Conservation (phyloP, 768 basidiomycete genomes). For the Leccinum olivaceopallidum region DNA sequence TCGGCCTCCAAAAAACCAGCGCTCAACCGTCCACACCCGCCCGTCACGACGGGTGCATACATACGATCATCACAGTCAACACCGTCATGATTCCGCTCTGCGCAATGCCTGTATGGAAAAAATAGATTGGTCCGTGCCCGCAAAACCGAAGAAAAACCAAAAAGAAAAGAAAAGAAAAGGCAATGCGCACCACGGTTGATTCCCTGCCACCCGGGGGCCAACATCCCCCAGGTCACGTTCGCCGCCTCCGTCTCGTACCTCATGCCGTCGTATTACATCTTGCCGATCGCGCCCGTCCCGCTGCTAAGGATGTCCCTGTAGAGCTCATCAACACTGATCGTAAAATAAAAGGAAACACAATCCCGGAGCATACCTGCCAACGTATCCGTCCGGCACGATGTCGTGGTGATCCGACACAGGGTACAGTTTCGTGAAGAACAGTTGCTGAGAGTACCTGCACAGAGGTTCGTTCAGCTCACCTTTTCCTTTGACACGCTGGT, state of each 20-base stretch:
- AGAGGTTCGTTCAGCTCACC: slow-evolving; percentile 14
- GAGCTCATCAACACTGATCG: not conserved
- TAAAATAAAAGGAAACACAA: not conserved
- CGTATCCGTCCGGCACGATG: slow-evolving; percentile 49
- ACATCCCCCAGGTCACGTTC: slow-evolving; percentile 50
- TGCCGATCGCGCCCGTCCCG: slow-evolving; percentile 34
- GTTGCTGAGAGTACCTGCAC: no score
- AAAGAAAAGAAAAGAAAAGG: not conserved
- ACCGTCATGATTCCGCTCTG: slow-evolving; percentile 57
- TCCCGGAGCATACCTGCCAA: slow-evolving; percentile 39
- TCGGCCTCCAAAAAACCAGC: no score
- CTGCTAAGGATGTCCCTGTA: slow-evolving; percentile 40
- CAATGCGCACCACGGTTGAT: slow-evolving; percentile 47
- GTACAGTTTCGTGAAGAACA: slow-evolving; percentile 12
- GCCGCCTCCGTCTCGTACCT: slow-evolving; percentile 47
- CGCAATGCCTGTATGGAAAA: slow-evolving; percentile 46
- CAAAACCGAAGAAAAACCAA: not conserved
- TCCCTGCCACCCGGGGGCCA: slow-evolving; percentile 50
- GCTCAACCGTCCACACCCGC: not conserved
- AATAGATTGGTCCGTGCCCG: not conserved
- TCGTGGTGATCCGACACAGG: slow-evolving; percentile 37
- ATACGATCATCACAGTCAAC: slow-evolving; percentile 51
- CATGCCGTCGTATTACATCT: slow-evolving; percentile 41
- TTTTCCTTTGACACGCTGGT: slow-evolving; percentile 46
- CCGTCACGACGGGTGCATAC: slow-evolving; percentile 3